Percentiles rank a stretch among this genome's conserved stretches.
Conservation (phyloP, 2,329 filamentous ascomycete species). For the Fusarium domesticum region DNA sequence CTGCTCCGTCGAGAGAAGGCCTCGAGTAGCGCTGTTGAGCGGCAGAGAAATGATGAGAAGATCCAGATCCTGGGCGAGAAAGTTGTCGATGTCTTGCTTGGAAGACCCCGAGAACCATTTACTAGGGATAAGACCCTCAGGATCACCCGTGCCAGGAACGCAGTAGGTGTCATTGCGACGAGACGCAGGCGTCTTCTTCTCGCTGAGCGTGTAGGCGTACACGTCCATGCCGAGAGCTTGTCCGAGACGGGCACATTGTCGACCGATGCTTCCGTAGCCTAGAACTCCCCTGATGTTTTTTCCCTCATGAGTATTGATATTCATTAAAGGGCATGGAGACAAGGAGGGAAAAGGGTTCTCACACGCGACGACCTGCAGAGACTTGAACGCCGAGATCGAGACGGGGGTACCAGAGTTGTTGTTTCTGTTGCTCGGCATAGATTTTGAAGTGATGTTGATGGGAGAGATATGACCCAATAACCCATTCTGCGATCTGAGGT, state of each 20-base stretch:
- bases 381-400: conserved; percentile 27
- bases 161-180: conserved; percentile 58
- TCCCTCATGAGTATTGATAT: background rate
- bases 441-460: conserved; percentile 32
- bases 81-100: conserved; percentile 37
- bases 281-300: conserved; percentile 34
- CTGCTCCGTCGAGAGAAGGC: conserved; percentile 44
- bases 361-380: conserved; percentile 37
- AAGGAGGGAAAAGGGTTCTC: conserved; percentile 4
- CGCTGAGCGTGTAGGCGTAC: conserved; percentile 63
- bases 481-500: conserved; percentile 42
- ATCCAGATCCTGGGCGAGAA: conserved; percentile 43
- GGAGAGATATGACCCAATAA: conserved; percentile 36
- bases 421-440: conserved; percentile 31
- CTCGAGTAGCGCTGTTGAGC: conserved; percentile 18
- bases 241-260: conserved; percentile 46
- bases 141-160: conserved; percentile 58
- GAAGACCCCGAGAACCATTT: conserved; percentile 42
- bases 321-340: background rate
- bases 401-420: conserved; percentile 27
- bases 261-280: conserved; percentile 46
- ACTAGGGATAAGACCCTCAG: conserved; percentile 39
- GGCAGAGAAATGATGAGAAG: conserved; percentile 43
- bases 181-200: conserved; percentile 56
- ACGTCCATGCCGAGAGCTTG: conserved; percentile 64